These are phyloP conservation scores for Bacterosira constricta DNA, from an alignment of 108 stramenopile genomes.

Conservation along the genomic window DNA sequence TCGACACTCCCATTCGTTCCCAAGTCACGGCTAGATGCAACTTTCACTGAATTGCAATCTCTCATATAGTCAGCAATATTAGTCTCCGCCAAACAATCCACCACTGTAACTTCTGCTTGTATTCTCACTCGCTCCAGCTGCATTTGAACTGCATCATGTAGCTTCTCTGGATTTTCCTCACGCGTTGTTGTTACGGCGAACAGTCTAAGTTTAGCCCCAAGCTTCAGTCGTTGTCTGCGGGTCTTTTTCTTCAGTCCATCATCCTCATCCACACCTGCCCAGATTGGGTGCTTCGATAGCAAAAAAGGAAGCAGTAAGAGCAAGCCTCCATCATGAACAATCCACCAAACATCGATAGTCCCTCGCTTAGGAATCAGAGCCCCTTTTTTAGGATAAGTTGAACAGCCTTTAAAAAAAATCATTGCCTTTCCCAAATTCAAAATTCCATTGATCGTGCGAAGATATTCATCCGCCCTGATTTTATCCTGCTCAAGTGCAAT, in stretches of 20 bases:
- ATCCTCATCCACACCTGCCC: constrained; percentile 27
- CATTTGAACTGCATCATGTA: constrained; percentile 34
- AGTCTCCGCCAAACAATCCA: constrained; percentile 42
- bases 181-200: constrained; percentile 61
- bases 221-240: constrained; percentile 1
- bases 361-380: constrained; percentile 13
- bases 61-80: constrained; percentile 54
- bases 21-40: too few species aligned
- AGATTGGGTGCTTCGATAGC: constrained; percentile 58
- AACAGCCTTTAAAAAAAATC: constrained; percentile 49
- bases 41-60: constrained; percentile 38
- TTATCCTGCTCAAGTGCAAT: constrained; percentile 7
- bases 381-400: constrained; percentile 25
- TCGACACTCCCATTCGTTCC: too few species aligned
- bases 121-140: constrained; percentile 52
- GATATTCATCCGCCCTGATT: constrained; percentile 36
- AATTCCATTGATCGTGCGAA: constrained; percentile 57
- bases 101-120: constrained; percentile 47
- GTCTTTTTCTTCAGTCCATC: neutral
- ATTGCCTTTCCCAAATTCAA: constrained; percentile 59
- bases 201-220: constrained; percentile 48
- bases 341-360: constrained; percentile 86
- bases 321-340: constrained; percentile 80
- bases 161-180: constrained; percentile 40
- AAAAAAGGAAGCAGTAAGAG: constrained; percentile 77